Evolutionary conservation across 2,329 filamentous ascomycete genomes (phyloP).

Genomic region (Sclerotiophoma versabilis): DNA sequence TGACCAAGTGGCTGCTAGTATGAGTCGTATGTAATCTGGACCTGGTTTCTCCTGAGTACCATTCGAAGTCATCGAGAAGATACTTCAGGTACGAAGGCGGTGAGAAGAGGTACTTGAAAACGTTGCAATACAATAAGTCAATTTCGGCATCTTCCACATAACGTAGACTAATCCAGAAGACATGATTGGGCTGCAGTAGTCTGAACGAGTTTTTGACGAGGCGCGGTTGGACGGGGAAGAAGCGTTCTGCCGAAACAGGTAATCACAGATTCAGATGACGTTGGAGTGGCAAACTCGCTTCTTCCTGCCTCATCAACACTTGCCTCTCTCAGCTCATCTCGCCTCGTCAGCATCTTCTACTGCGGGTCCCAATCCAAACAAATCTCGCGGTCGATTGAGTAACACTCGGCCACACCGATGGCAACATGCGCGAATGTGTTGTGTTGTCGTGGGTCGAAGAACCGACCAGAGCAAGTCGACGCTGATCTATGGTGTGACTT

Average conservation of each 20-base stretch:
- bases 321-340: constrained; percentile 7
- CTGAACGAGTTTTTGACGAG: neutral
- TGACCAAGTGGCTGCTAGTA: neutral
- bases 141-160: neutral
- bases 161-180: neutral
- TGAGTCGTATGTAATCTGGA: neutral
- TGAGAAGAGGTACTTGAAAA: neutral
- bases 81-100: neutral
- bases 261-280: constrained; percentile 8
- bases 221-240: neutral
- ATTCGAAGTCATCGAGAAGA: neutral
- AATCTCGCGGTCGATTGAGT: constrained; percentile 1
- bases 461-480: constrained; percentile 12
- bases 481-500: constrained; percentile 39
- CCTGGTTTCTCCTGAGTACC: neutral
- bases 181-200: constrained; percentile 10
- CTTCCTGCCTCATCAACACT: constrained; percentile 8
- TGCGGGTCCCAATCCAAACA: constrained; percentile 8
- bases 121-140: neutral
- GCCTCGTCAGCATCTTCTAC: neutral
- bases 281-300: constrained; percentile 12
- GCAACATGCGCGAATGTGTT: neutral
- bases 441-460: constrained; percentile 13
- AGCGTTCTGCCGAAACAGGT: constrained; percentile 4
- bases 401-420: constrained; percentile 14